Conservation (phyloP, 352 stramenopile species). For the Pythium guiyangense region DNA sequence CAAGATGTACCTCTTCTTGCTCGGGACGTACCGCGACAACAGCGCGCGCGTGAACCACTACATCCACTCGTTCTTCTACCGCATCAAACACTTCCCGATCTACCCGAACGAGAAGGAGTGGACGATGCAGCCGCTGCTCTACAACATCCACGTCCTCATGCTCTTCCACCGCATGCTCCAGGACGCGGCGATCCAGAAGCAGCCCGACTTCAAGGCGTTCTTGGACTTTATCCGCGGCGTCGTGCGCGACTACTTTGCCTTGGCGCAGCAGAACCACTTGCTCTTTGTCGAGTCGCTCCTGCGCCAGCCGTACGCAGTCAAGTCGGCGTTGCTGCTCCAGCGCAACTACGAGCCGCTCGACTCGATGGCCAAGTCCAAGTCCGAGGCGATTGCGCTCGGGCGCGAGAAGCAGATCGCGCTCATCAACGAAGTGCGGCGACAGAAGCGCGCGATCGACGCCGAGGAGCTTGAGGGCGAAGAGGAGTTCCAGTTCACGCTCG, state of each 20-base stretch:
- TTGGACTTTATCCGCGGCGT: constrained; percentile 77
- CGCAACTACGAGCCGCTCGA: constrained; percentile 69
- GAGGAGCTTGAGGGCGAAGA: constrained; percentile 78
- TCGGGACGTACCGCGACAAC: constrained; percentile 73
- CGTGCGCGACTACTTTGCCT: constrained; percentile 72
- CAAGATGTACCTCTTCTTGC: constrained; percentile 77
- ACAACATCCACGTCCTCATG: constrained; percentile 77
- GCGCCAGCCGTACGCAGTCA: constrained; percentile 63
- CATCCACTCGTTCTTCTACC: constrained; percentile 87
- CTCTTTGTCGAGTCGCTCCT: constrained; percentile 75
- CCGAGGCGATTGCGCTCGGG: constrained; percentile 56
- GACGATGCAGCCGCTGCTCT: constrained; percentile 86
- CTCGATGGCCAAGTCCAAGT: constrained; percentile 53
- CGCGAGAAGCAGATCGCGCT: constrained; percentile 47
- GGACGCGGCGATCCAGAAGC: constrained; percentile 56
- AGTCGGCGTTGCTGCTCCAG: constrained; percentile 70
- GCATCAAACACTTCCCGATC: constrained; percentile 77
- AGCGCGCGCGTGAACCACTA: constrained; percentile 85
- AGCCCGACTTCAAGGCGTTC: constrained; percentile 59
- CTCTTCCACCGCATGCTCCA: constrained; percentile 87
- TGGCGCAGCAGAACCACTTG: constrained; percentile 77
- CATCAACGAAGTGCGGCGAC: constrained; percentile 59
- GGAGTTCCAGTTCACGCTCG: constrained; percentile 75
- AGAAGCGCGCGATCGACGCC: constrained; percentile 66
- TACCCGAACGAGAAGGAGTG: constrained; percentile 53